phyloP scores from a whole-genome alignment of 495 filamentous ascomycete genomes.

The Endocarpon pusillum region DNA sequence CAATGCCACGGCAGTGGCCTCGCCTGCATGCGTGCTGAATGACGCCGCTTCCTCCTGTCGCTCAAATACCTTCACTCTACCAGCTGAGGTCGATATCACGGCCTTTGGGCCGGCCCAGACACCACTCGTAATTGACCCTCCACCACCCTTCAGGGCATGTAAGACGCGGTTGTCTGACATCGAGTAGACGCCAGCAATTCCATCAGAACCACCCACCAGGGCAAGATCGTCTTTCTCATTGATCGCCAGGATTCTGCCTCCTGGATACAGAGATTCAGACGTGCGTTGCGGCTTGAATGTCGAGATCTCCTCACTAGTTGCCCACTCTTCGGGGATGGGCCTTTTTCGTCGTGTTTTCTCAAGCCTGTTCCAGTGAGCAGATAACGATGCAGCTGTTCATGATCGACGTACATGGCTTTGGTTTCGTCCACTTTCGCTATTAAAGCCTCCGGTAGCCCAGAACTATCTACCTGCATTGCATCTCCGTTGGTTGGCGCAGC shows the following conservation, averaged over 20 bases:
- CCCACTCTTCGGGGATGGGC: slow-evolving; percentile 69
- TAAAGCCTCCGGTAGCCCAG: slow-evolving; percentile 53
- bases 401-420: slow-evolving; percentile 49
- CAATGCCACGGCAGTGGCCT: slow-evolving; percentile 55
- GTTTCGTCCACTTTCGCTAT: slow-evolving; percentile 58
- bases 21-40: slow-evolving; percentile 65
- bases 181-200: slow-evolving; percentile 64
- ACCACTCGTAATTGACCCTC: slow-evolving; percentile 58
- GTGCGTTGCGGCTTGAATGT: slow-evolving; percentile 41
- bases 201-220: slow-evolving; percentile 65
- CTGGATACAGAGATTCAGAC: slow-evolving; percentile 48
- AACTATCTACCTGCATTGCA: slow-evolving; percentile 77
- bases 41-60: slow-evolving; percentile 42
- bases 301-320: slow-evolving; percentile 52
- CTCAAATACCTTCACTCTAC: slow-evolving; percentile 64
- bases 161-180: slow-evolving; percentile 51
- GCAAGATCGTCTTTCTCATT: slow-evolving; percentile 48
- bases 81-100: slow-evolving; percentile 57
- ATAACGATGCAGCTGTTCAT: slow-evolving; percentile 5
- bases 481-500: slow-evolving; percentile 44
- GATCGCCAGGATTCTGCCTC: slow-evolving; percentile 45
- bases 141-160: slow-evolving; percentile 42
- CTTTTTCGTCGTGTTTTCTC: slow-evolving; percentile 77
- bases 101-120: slow-evolving; percentile 58
- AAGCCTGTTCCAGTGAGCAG: slow-evolving; percentile 37